These are phyloP conservation scores for Aureobasidium sp. DNA, from an alignment of 2,329 filamentous ascomycete species.

Conservation along the genomic window DNA sequence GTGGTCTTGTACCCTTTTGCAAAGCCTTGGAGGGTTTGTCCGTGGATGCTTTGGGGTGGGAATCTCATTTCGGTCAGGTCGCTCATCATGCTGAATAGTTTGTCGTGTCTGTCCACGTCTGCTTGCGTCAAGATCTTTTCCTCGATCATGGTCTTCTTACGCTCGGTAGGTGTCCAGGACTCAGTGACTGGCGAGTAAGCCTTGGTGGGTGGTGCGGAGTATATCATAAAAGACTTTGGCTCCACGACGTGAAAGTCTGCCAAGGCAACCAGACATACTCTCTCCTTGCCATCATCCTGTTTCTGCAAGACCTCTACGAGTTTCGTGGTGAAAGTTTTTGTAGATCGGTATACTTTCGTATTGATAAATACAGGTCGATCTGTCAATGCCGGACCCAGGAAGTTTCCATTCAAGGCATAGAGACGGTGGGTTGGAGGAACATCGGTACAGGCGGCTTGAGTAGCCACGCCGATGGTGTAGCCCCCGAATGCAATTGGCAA, in stretches of 20 bases:
- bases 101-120: conserved; percentile 19
- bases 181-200: conserved; percentile 26
- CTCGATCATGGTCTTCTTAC: conserved; percentile 16
- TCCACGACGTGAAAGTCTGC: conserved; percentile 43
- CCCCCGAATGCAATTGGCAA: conserved; percentile 39
- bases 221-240: conserved; percentile 28
- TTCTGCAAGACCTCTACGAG: conserved; percentile 39
- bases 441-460: conserved; percentile 35
- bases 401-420: conserved; percentile 42
- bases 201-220: conserved; percentile 30
- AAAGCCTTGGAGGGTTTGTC: conserved; percentile 38
- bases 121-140: conserved; percentile 23
- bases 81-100: conserved; percentile 25
- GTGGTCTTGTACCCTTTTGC: conserved; percentile 29
- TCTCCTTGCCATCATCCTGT: conserved; percentile 28
- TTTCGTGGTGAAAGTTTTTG: conserved; percentile 42
- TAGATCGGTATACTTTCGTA: conserved; percentile 35
- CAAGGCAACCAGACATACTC: conserved; percentile 36
- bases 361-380: conserved; percentile 32
- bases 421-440: conserved; percentile 33
- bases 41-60: conserved; percentile 34
- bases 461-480: conserved; percentile 35
- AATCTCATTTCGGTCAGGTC: conserved; percentile 31
- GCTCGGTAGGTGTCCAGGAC: conserved; percentile 19
- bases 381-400: conserved; percentile 38